These are phyloP conservation scores for Phytophthora palmivora DNA, from an alignment of 352 stramenopile species.

Conservation along the genomic window DNA sequence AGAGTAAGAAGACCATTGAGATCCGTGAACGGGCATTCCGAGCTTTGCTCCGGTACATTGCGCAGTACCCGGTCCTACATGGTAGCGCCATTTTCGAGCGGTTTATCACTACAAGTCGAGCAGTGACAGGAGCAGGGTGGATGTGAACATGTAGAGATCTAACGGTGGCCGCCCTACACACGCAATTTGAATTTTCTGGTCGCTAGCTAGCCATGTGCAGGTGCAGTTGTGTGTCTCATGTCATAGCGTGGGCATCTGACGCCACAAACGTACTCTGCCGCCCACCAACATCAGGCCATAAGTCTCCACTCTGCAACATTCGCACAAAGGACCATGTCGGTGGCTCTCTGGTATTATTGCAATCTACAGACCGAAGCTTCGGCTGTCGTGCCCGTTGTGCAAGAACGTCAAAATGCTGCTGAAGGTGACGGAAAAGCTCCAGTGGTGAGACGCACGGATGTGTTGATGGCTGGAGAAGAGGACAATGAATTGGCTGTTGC, in stretches of 20 bases:
- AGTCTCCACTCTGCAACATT: slow-evolving; percentile 22
- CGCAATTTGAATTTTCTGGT: slow-evolving; percentile 33
- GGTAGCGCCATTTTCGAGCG: slow-evolving; percentile 51
- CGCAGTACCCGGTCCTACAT: slow-evolving; percentile 38
- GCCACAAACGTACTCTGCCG: slow-evolving; percentile 25
- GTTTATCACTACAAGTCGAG: slow-evolving; percentile 39
- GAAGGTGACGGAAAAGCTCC: not conserved
- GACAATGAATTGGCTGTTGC: slow-evolving; percentile 32
- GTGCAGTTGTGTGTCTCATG: slow-evolving; percentile 24
- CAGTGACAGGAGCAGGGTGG: slow-evolving; percentile 9
- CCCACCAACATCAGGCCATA: slow-evolving; percentile 14
- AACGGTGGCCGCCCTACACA: not conserved
- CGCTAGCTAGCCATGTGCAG: slow-evolving; percentile 10
- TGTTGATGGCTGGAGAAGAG: slow-evolving; percentile 1
- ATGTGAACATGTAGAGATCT: slow-evolving; percentile 15
- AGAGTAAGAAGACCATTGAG: slow-evolving; percentile 49
- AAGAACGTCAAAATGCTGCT: slow-evolving; percentile 20
- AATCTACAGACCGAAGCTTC: slow-evolving; percentile 21
- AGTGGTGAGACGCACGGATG: not conserved
- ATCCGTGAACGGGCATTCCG: slow-evolving; percentile 50
- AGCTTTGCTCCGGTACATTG: slow-evolving; percentile 50
- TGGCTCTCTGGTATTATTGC: slow-evolving; percentile 36
- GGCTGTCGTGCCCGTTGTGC: slow-evolving; percentile 12
- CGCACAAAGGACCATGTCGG: slow-evolving; percentile 24
- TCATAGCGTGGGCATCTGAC: slow-evolving; percentile 21